Percentiles rank a stretch among this genome's conserved stretches.
Conservation (phyloP, 441 rosid genomes). For the Sinapis alba region DNA sequence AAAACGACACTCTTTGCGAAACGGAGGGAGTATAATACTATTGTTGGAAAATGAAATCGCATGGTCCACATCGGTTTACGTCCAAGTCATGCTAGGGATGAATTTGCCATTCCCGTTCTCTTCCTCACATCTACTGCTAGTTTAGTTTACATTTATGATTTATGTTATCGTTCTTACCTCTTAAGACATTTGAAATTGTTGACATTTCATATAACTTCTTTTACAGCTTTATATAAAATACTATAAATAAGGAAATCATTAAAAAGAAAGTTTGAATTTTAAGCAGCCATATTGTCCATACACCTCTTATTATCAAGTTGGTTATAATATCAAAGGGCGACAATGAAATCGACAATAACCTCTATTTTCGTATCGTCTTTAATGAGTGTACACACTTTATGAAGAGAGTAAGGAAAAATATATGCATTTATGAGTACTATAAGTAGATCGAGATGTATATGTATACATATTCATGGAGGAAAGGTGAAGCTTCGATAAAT, state of each 20-base stretch:
- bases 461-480: neutral
- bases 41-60: constrained; percentile 7
- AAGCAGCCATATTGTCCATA: constrained; percentile 35
- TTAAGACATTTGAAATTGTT: constrained; percentile 19
- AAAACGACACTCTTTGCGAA: too few species aligned
- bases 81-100: constrained; percentile 15
- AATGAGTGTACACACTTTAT: constrained; percentile 39
- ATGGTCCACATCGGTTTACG: constrained; percentile 33
- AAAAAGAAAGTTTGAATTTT: constrained; percentile 32
- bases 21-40: too few species aligned
- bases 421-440: constrained; percentile 14
- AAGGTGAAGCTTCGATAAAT: neutral
- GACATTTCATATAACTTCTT: constrained; percentile 10
- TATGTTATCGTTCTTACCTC: neutral
- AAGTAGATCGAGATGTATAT: neutral
- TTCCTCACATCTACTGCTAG: neutral
- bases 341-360: constrained; percentile 38
- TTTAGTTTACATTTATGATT: constrained; percentile 1
- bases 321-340: constrained; percentile 33
- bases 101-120: constrained; percentile 12
- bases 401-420: constrained; percentile 1
- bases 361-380: constrained; percentile 36
- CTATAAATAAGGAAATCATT: neutral
- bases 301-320: constrained; percentile 27
- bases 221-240: neutral